Conservation (phyloP, 2,329 filamentous ascomycete genomes). For the Fusarium transvaalense region DNA sequence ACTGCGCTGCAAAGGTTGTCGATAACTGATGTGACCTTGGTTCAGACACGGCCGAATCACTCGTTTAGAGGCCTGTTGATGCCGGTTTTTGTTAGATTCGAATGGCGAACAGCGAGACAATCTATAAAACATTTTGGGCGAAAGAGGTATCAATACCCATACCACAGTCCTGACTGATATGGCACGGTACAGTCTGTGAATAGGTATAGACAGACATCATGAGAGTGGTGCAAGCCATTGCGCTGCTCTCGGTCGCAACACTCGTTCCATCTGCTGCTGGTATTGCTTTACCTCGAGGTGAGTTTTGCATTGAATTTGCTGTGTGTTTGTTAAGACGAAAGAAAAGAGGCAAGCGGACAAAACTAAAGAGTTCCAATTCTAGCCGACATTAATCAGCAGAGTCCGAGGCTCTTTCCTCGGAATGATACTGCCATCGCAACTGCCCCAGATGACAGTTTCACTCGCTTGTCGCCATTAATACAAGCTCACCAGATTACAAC, state of each 20-base stretch:
- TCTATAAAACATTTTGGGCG: constrained; percentile 5
- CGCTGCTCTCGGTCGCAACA: constrained; percentile 37
- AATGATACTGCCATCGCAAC: constrained; percentile 31
- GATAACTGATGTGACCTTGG: constrained; percentile 17
- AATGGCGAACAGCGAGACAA: constrained; percentile 24
- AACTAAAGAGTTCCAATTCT: constrained; percentile 13
- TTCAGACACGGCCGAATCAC: constrained; percentile 30
- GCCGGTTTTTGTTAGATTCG: constrained; percentile 7
- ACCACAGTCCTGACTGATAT: neutral
- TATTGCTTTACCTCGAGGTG: constrained; percentile 37
- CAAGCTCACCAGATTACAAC: neutral
- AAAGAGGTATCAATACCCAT: constrained; percentile 2
- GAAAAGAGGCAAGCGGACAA: neutral
- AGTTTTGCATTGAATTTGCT: constrained; percentile 12
- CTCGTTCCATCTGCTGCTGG: constrained; percentile 28
- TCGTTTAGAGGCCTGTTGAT: constrained; percentile 33
- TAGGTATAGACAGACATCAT: constrained; percentile 16
- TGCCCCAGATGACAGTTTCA: constrained; percentile 22
- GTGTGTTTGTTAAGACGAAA: neutral
- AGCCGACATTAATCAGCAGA: constrained; percentile 24
- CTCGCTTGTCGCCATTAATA: constrained; percentile 24
- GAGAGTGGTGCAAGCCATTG: constrained; percentile 39
- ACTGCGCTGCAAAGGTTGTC: neutral
- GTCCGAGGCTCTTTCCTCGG: constrained; percentile 27
- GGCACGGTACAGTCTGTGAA: neutral